Percentiles rank a stretch among this genome's conserved stretches.
Evolutionary conservation across 306 rosid genomes (phyloP).

Genomic region (Trifolium fragiferum): DNA sequence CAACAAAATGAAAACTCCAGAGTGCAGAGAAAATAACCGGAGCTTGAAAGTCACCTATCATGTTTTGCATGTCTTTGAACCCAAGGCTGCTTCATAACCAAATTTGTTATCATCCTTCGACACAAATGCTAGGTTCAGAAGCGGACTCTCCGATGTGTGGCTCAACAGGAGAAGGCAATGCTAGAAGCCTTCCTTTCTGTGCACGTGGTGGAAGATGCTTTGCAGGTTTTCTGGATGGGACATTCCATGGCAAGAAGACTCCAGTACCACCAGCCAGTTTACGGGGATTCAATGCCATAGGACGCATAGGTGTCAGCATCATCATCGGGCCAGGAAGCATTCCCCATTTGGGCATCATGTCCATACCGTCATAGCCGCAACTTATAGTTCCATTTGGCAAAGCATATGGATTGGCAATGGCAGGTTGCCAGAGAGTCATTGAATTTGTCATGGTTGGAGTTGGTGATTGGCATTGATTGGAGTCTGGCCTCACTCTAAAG

Average conservation of each 20-base stretch:
- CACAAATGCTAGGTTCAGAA: constrained; percentile 60
- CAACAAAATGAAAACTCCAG: constrained; percentile 57
- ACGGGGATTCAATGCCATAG: constrained; percentile 64
- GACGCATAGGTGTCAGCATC: constrained; percentile 78
- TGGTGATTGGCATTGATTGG: constrained; percentile 70
- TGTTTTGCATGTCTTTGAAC: constrained; percentile 45
- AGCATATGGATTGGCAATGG: constrained; percentile 57
- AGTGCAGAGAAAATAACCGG: constrained; percentile 44
- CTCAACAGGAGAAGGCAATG: constrained; percentile 65
- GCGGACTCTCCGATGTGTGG: constrained; percentile 61
- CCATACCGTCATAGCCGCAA: constrained; percentile 63
- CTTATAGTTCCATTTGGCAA: constrained; percentile 60
- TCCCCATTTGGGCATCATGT: constrained; percentile 86
- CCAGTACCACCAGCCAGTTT: constrained; percentile 83
- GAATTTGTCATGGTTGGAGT: constrained; percentile 54
- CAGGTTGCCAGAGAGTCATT: constrained; percentile 79
- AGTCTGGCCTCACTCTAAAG: constrained; percentile 76
- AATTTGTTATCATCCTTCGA: constrained; percentile 49
- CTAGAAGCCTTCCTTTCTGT: constrained; percentile 73
- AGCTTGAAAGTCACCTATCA: constrained; percentile 39
- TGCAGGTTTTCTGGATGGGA: constrained; percentile 73
- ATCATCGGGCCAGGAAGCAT: constrained; percentile 71
- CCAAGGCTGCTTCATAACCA: constrained; percentile 53
- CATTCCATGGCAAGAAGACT: constrained; percentile 94
- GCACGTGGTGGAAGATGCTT: constrained; percentile 99